A percentile compares a stretch with the other conserved stretches of the same genome.
phyloP scores from a whole-genome alignment of 2,329 filamentous ascomycete species.

The Xylariaceae sp. region DNA sequence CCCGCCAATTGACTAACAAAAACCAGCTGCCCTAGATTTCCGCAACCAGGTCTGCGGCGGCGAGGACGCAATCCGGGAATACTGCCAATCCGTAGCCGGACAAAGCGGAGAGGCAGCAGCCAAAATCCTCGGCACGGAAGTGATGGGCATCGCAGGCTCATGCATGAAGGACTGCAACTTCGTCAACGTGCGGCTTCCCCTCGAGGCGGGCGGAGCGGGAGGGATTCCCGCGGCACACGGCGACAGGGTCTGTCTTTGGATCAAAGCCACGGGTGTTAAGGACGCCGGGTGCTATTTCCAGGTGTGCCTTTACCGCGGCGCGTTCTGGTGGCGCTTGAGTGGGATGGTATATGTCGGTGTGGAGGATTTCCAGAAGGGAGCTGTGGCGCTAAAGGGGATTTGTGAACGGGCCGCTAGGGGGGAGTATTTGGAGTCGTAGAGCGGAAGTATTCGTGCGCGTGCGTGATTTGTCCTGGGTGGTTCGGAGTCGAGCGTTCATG shows the following conservation, averaged over 20 bases:
- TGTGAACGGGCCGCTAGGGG: constrained; percentile 44
- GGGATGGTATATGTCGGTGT: constrained; percentile 62
- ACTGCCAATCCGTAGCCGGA: constrained; percentile 48
- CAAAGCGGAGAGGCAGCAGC: constrained; percentile 49
- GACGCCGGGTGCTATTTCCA: constrained; percentile 55
- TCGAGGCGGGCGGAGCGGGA: constrained; percentile 17
- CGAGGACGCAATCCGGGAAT: constrained; percentile 52
- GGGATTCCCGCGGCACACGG: constrained; percentile 34
- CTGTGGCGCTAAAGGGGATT: constrained; percentile 26
- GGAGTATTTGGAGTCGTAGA: constrained; percentile 19
- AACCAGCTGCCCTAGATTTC: constrained; percentile 52
- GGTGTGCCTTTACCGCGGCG: constrained; percentile 49
- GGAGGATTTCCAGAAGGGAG: constrained; percentile 48
- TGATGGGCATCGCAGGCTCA: constrained; percentile 47
- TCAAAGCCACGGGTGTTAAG: constrained; percentile 38
- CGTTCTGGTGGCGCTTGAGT: constrained; percentile 59
- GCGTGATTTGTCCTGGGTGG: no score
- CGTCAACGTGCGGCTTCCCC: constrained; percentile 55
- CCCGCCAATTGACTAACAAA: constrained; percentile 11
- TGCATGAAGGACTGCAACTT: constrained; percentile 47
- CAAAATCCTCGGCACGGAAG: constrained; percentile 51
- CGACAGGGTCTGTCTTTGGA: constrained; percentile 42
- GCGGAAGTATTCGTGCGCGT: neutral
- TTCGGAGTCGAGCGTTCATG: no score
- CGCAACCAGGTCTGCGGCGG: constrained; percentile 53